Base-by-base conservation (phyloP, 2,329 filamentous ascomycete species). In the Knufia fluminis region DNA sequence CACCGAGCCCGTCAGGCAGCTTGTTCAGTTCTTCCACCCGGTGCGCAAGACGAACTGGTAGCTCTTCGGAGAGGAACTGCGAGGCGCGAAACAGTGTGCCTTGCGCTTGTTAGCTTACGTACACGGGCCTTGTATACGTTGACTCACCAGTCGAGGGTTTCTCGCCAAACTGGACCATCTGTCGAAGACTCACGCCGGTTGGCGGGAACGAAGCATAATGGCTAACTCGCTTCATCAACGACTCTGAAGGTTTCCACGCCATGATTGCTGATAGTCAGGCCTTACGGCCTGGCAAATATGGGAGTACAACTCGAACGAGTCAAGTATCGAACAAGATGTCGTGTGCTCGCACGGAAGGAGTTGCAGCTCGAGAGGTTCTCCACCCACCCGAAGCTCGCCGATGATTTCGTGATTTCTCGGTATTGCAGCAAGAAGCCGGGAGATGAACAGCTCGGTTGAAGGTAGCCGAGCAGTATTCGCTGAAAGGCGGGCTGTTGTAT, bases 91-190 rank as follows among this genome's bases (percentile, higher is more conserved):
- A 98, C 50, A 98, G 77, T 47, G 92, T 98, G 59, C 91, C 91
- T n/a, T 92, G 35, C 19, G 19, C 10, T 26, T 38, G 20, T 39
- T 17, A 28, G 46, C 49, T 36, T 50, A 42, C 20, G 16, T 22
- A 47, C 20, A 3, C 14, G 31, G n/a, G n/a, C 23, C 31, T 42
- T 16, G 26, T 20, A 17, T 36, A 14, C 20, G 39, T 22, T 31
- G 22, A 58, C 77, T 62, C 74, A 92, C 87, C 88, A 61, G 83
- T 86, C 14, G 90, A 96, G 47, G 91, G 90, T 67, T 82, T 86
- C 73, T 95, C 89, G 64, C 91, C 91, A 68, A 97, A 97, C 69
- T 97, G 91, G 52, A 97, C 91, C 92, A 98, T 98, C 77, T 98
- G 92, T 67, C 92, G 81, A 69, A 98, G 77, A 66, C 90, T 96